These are phyloP conservation scores for Syncephalis plumigaleata DNA, from an alignment of 371 early-diverging fungal genomes.

Conservation along the genomic window DNA sequence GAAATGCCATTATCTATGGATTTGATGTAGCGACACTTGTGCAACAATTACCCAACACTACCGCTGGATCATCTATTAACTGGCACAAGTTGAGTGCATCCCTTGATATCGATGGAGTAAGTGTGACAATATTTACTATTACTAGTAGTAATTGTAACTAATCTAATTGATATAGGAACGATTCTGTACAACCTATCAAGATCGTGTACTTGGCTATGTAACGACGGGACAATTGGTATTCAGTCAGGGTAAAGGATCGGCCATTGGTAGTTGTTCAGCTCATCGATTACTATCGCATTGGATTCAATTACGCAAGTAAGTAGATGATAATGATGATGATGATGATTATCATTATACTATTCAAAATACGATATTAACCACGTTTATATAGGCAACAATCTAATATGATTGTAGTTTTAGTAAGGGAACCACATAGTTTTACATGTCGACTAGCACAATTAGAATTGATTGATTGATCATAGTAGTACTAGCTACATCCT, in stretches of 20 bases:
- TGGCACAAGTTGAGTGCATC: slow-evolving; percentile 8
- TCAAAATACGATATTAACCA: too few relatives aligned
- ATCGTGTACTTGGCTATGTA: slow-evolving; percentile 41
- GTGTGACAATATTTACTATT: slow-evolving; percentile 9
- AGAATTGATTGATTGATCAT: slow-evolving; percentile 15
- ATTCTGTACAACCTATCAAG: slow-evolving; percentile 8
- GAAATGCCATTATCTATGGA: slow-evolving; percentile 14
- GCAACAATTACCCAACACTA: slow-evolving; percentile 8
- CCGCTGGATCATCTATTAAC: slow-evolving; percentile 5
- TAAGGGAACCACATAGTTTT: slow-evolving; percentile 24
- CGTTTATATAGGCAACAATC: too few relatives aligned
- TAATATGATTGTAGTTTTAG: slow-evolving; percentile 30
- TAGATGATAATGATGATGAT: too few relatives aligned
- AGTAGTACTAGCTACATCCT: too few relatives aligned
- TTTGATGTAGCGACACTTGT: neutral
- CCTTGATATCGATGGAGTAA: slow-evolving; percentile 8
- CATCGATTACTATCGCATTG: slow-evolving; percentile 15
- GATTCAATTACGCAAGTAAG: slow-evolving; percentile 14
- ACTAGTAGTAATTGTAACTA: slow-evolving; percentile 3
- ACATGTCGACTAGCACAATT: slow-evolving; percentile 26
- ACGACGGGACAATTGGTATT: slow-evolving; percentile 54
- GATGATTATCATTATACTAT: too few relatives aligned
- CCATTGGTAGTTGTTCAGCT: slow-evolving; percentile 32
- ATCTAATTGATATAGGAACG: neutral
- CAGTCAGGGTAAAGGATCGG: slow-evolving; percentile 37